Conservation (phyloP, 2,329 filamentous ascomycete species). For the Phaeosphaeriaceae sp. region DNA sequence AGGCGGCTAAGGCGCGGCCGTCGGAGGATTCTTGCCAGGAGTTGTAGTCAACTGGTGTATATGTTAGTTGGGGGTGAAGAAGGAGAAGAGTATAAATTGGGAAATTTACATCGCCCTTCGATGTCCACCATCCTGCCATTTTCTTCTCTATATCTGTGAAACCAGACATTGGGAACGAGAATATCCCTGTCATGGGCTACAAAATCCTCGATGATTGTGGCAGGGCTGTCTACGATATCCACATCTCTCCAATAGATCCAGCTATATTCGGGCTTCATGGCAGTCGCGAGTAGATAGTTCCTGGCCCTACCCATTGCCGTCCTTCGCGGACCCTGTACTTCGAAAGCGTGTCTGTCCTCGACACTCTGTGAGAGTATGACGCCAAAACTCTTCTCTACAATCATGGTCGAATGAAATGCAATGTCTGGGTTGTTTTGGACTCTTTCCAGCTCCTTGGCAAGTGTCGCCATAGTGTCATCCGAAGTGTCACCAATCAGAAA, state of each 20-base stretch:
- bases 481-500: constrained; percentile 92
- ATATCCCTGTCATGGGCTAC: constrained; percentile 92
- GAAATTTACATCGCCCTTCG: constrained; percentile 83
- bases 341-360: constrained; percentile 82
- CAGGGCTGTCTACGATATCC: constrained; percentile 90
- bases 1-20: constrained; percentile 74
- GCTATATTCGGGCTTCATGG: constrained; percentile 90
- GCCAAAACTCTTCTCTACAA: constrained; percentile 92
- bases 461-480: constrained; percentile 88
- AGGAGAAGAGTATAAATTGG: not conserved
- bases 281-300: constrained; percentile 85
- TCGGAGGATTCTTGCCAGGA: constrained; percentile 96
- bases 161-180: constrained; percentile 96
- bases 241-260: constrained; percentile 99
- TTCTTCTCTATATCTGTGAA: constrained; percentile 82
- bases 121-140: constrained; percentile 71
- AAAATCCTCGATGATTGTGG: constrained; percentile 90
- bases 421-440: constrained; percentile 81
- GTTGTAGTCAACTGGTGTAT: constrained; percentile 87
- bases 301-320: constrained; percentile 89
- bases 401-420: constrained; percentile 82
- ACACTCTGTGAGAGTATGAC: constrained; percentile 77
- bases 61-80: constrained; percentile 13
- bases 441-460: constrained; percentile 83
- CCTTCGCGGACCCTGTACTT: constrained; percentile 85